A percentile compares a stretch with the other conserved stretches of the same genome.
These are phyloP conservation scores for Kwoniella dendrophila DNA, from an alignment of 768 basidiomycete genomes.

Conservation along the genomic window DNA sequence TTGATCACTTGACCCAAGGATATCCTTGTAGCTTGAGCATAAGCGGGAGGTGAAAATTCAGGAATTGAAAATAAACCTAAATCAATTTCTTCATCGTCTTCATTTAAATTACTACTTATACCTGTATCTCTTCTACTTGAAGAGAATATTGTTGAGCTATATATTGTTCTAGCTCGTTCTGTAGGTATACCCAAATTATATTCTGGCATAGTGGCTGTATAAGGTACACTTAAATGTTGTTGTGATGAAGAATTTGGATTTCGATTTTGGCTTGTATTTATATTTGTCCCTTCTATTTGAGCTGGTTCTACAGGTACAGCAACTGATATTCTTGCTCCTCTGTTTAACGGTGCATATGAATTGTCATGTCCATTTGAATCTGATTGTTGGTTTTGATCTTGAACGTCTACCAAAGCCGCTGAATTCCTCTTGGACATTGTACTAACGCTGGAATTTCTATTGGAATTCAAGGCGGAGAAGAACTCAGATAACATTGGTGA, in stretches of 20 bases:
- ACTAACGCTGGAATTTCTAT: too few species aligned
- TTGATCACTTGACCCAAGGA: slow-evolving; percentile 1
- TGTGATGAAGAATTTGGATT: too few species aligned
- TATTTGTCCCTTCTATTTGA: too few species aligned
- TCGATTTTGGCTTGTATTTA: too few species aligned
- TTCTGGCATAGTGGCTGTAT: slow-evolving; percentile 3
- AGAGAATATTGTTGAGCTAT: background rate
- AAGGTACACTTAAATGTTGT: slow-evolving; percentile 6
- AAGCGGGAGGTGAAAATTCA: slow-evolving; percentile 7
- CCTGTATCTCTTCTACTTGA: slow-evolving; percentile 4
- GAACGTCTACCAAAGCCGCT: too few species aligned
- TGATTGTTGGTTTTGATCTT: background rate
- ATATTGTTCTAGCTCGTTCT: background rate
- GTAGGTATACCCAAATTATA: background rate
- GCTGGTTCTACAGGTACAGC: slow-evolving; percentile 4
- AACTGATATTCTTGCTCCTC: slow-evolving; percentile 7
- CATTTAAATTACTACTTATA: too few species aligned
- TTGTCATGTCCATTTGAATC: background rate
- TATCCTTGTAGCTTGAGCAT: slow-evolving; percentile 11
- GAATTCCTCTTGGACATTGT: too few species aligned
- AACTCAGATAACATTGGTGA: slow-evolving; percentile 11
- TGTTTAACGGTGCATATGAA: too few species aligned
- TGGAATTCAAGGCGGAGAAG: too few species aligned
- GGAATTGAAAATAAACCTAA: slow-evolving; percentile 5
- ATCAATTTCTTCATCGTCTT: slow-evolving; percentile 7